Base-by-base conservation (phyloP, 208 protist species). In the Trypanosoma rangeli region DNA sequence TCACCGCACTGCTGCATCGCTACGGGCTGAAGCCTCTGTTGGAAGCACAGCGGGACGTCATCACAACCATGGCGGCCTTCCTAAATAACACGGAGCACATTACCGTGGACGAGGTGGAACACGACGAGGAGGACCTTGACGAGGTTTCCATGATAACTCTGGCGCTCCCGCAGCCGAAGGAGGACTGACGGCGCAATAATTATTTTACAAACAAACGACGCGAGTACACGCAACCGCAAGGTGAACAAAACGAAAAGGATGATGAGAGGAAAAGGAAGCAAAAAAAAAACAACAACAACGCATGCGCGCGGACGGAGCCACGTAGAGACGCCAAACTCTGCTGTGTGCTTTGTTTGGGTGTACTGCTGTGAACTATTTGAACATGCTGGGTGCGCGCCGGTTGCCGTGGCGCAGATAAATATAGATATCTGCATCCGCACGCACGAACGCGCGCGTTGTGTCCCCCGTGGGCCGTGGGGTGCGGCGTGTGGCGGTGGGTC, bases 81-180 rank as follows among this genome's bases (percentile, higher is more conserved):
- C 87, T 92, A 59, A 83, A 86, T 56, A 89, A 86, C 58, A 65
- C 83, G 37, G 88, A 94, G 4, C 60, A 68, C 44, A 82, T 90
- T 58, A 88, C 79, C 0, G 84, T 81, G 0, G 79, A 89, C 42
- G 88, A 91, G 70, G 85, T 94, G 48, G 83, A 89, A 60, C 85
- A 94, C 61, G 85, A 92, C 28, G 88, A 92, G 29, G 88, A 94
- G 54, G 88, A 94, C 66, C 64, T 94, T 26, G 89, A 94, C 59
- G 64, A 60, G 20, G 80, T 85, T 0, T 94, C 89, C 22, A 77
- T 85, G 33, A 83, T 94, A 44, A 88, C 78, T 59, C 84, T 92
- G 24, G 82, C 74, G 3, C 73, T 90, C 5, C 81, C 73, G 0
- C 58, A 28, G n/a, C 35, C 50, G 8, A 65, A 71, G 42, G 55